Conservation (phyloP, 2,329 filamentous ascomycete species). For the Cryphonectria japonica region DNA sequence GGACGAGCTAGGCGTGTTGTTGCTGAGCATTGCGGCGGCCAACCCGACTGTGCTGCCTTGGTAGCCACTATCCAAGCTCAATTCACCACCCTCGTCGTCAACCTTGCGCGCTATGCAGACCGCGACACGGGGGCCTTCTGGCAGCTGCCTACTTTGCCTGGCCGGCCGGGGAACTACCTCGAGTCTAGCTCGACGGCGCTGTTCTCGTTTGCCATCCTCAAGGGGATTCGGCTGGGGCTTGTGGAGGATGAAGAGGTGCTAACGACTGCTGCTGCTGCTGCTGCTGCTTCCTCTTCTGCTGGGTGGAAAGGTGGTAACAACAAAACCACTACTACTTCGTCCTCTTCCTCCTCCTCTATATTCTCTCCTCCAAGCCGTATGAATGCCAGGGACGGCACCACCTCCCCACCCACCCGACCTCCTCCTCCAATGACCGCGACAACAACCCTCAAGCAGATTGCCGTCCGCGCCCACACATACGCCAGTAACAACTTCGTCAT, state of each 20-base stretch:
- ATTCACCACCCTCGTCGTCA: conserved; percentile 46
- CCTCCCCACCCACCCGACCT: not conserved
- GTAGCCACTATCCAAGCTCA: conserved; percentile 31
- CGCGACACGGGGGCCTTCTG: conserved; percentile 56
- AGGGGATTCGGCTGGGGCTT: conserved; percentile 36
- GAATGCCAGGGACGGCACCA: not conserved
- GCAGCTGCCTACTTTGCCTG: conserved; percentile 54
- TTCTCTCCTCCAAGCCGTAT: not conserved
- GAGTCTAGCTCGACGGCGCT: conserved; percentile 63
- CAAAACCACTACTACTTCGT: not conserved
- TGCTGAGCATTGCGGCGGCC: conserved; percentile 40
- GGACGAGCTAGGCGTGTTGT: not conserved
- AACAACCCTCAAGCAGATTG: not conserved
- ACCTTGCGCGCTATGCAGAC: conserved; percentile 48
- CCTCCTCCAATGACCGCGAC: not conserved
- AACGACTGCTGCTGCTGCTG: not conserved
- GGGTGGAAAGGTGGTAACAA: no score
- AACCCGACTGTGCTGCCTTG: conserved; percentile 7
- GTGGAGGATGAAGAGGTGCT: not conserved
- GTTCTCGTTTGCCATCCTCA: conserved; percentile 58
- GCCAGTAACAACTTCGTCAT: conserved; percentile 14
- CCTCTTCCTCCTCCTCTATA: not conserved
- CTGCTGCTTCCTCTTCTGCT: not conserved
- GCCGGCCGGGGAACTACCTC: conserved; percentile 59
- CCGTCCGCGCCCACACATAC: conserved; percentile 19